phyloP scores from a whole-genome alignment of 1,139 yeast genomes.

The Candida neerlandica region DNA sequence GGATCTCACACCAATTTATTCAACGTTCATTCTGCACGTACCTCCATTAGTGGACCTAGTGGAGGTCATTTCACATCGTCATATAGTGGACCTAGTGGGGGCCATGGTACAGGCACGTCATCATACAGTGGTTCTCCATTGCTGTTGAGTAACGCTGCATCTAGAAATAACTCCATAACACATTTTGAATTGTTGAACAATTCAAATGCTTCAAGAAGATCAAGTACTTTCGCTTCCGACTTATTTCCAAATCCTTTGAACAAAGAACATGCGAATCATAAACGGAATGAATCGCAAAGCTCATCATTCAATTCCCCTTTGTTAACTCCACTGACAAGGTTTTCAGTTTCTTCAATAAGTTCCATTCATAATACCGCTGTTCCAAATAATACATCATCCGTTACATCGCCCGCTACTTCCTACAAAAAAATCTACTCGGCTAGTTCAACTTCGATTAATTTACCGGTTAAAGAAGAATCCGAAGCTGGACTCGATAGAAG shows the following conservation, averaged over 20 bases:
- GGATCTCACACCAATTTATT: slow-evolving; percentile 24
- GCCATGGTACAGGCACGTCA: slow-evolving; percentile 28
- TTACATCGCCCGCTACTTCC: slow-evolving; percentile 12
- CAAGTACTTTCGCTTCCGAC: slow-evolving; percentile 45
- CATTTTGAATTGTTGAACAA: slow-evolving; percentile 33
- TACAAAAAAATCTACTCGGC: slow-evolving; percentile 11
- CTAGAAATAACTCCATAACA: slow-evolving; percentile 41
- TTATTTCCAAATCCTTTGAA: slow-evolving; percentile 43
- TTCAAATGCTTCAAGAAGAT: slow-evolving; percentile 25
- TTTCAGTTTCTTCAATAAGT: slow-evolving; percentile 31
- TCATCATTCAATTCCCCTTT: slow-evolving; percentile 36
- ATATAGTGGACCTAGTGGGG: slow-evolving; percentile 9
- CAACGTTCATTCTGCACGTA: slow-evolving; percentile 9
- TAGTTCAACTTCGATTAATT: slow-evolving; percentile 13
- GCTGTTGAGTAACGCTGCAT: slow-evolving; percentile 29
- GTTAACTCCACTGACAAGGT: slow-evolving; percentile 30
- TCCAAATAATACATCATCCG: slow-evolving; percentile 7
- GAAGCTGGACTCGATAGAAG: slow-evolving; percentile 8
- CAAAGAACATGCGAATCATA: slow-evolving; percentile 18
- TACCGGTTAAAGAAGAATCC: slow-evolving; percentile 12
- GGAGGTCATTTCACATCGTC: background rate
- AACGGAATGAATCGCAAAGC: slow-evolving; percentile 34
- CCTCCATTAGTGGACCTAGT: slow-evolving; percentile 12
- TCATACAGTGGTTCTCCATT: slow-evolving; percentile 34
- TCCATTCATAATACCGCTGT: slow-evolving; percentile 17